Evolutionary conservation across 352 stramenopile genomes (phyloP).

Genomic region (Phytophthora litchii): DNA sequence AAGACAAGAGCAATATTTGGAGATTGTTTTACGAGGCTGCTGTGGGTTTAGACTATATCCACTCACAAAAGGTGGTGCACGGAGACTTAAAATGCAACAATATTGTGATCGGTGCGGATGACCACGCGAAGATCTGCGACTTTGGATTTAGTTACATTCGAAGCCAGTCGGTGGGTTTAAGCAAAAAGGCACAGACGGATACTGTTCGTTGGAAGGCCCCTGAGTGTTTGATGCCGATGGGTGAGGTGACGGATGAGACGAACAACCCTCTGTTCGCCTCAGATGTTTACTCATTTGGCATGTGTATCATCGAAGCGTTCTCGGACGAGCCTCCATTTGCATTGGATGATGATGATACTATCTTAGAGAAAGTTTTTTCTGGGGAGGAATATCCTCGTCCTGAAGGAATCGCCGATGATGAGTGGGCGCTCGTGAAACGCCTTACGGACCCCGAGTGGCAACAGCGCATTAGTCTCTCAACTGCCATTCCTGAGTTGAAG

Average conservation of each 20-base stretch:
- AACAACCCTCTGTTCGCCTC: conserved; percentile 41
- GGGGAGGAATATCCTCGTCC: conserved; percentile 22
- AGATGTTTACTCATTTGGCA: conserved; percentile 51
- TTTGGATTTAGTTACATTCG: conserved; percentile 47
- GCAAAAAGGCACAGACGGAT: conserved; percentile 27
- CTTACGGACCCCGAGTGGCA: conserved; percentile 26
- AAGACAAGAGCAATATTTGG: conserved; percentile 32
- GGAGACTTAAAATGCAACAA: conserved; percentile 90
- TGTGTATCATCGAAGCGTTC: conserved; percentile 46
- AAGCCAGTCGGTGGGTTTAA: conserved; percentile 39
- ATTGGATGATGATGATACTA: conserved; percentile 31
- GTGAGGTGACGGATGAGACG: conserved; percentile 8
- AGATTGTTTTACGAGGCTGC: conserved; percentile 42
- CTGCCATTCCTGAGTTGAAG: conserved; percentile 22
- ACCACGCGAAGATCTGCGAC: conserved; percentile 43
- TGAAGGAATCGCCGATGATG: conserved; percentile 25
- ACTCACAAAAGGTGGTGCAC: conserved; percentile 70
- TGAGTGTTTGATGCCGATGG: conserved; percentile 37
- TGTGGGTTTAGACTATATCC: conserved; percentile 71
- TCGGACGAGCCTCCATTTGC: conserved; percentile 32
- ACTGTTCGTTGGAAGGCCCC: conserved; percentile 43
- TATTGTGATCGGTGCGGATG: conserved; percentile 60
- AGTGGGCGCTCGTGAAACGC: conserved; percentile 29
- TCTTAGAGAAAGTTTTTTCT: conserved; percentile 30
- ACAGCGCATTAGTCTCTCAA: conserved; percentile 18